These are phyloP conservation scores for Sonneratia alba DNA, from an alignment of 345 rosid species.

Conservation along the genomic window DNA sequence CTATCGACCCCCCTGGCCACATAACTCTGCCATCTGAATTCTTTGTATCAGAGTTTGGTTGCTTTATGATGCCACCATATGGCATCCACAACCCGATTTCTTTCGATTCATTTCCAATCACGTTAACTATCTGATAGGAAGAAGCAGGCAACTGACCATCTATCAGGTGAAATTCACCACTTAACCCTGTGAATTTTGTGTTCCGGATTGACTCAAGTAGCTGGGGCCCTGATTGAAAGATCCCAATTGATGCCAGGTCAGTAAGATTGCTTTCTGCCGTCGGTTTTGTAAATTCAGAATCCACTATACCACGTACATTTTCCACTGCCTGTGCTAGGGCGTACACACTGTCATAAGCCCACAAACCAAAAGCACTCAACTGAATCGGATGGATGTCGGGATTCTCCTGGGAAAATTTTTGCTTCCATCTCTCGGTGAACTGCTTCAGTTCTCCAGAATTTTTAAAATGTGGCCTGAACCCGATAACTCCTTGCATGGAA, in stretches of 20 bases:
- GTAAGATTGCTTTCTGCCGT: background rate
- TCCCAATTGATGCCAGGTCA: slow-evolving; percentile 6
- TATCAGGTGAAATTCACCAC: slow-evolving; percentile 27
- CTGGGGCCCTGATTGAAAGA: slow-evolving; percentile 17
- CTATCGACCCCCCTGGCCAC: slow-evolving; percentile 17
- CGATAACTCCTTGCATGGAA: slow-evolving; percentile 36
- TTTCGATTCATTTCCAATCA: slow-evolving; percentile 18
- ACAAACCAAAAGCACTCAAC: slow-evolving; percentile 16
- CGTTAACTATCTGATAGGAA: slow-evolving; percentile 34
- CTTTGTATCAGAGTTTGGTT: background rate
- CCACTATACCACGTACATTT: background rate
- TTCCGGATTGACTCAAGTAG: slow-evolving; percentile 14
- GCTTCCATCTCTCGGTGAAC: slow-evolving; percentile 23
- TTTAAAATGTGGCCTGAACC: slow-evolving; percentile 20
- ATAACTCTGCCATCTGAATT: slow-evolving; percentile 1
- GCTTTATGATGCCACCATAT: slow-evolving; percentile 4
- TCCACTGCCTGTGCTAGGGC: slow-evolving; percentile 8
- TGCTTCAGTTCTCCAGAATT: slow-evolving; percentile 7
- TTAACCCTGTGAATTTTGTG: slow-evolving; percentile 25
- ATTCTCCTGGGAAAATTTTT: slow-evolving; percentile 14
- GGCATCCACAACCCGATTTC: slow-evolving; percentile 35
- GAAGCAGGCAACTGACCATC: slow-evolving; percentile 26
- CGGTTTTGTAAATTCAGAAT: slow-evolving; percentile 1
- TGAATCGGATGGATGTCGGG: slow-evolving; percentile 5
- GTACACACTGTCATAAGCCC: slow-evolving; percentile 22